Evolutionary conservation across 805 yeast species (phyloP).

Genomic region (Wickerhamomyces xylosicus): DNA sequence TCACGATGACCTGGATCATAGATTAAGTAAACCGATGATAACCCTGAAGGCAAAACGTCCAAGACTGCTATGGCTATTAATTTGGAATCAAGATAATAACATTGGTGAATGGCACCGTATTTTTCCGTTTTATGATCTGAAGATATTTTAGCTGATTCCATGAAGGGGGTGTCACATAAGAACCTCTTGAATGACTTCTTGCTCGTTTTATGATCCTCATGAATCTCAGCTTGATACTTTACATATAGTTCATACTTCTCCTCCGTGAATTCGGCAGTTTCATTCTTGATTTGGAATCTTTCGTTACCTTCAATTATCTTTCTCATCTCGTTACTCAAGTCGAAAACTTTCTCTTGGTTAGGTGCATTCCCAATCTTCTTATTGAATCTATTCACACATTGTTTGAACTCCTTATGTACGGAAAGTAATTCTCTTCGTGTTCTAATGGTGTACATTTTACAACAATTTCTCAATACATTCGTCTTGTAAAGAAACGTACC

Average conservation of each 20-base stretch:
- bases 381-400: slow-evolving; percentile 50
- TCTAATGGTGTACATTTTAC: slow-evolving; percentile 71
- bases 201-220: slow-evolving; percentile 46
- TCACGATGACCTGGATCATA: slow-evolving; percentile 77
- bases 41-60: slow-evolving; percentile 65
- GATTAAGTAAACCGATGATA: slow-evolving; percentile 80
- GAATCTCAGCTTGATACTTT: slow-evolving; percentile 64
- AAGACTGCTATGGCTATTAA: slow-evolving; percentile 68
- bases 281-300: slow-evolving; percentile 35
- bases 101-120: slow-evolving; percentile 67
- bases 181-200: slow-evolving; percentile 47
- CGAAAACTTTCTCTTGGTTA: slow-evolving; percentile 13
- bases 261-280: slow-evolving; percentile 36
- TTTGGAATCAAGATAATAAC: slow-evolving; percentile 54
- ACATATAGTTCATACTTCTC: slow-evolving; percentile 57
- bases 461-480: slow-evolving; percentile 65
- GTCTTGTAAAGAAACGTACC: slow-evolving; percentile 60
- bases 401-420: slow-evolving; percentile 56
- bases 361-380: slow-evolving; percentile 5
- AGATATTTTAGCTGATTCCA: slow-evolving; percentile 8
- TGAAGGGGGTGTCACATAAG: slow-evolving; percentile 60
- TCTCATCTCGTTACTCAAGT: slow-evolving; percentile 25
- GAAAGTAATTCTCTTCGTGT: slow-evolving; percentile 37
- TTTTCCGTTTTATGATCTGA: slow-evolving; percentile 9
- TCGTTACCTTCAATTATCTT: slow-evolving; percentile 23